phyloP scores from a whole-genome alignment of 1,139 yeast genomes.

The Debaryomyces coudertii region DNA sequence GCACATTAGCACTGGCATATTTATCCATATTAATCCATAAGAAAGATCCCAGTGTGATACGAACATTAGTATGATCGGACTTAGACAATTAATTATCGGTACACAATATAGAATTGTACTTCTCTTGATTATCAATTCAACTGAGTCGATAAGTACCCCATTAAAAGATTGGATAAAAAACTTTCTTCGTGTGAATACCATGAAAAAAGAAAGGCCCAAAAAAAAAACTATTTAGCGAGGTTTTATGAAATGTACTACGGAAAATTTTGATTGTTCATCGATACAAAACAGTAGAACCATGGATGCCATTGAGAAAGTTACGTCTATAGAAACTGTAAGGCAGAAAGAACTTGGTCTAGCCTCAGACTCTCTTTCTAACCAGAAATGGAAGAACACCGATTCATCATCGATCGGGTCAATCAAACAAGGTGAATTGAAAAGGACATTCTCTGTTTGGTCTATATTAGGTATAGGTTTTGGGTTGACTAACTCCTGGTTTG shows the following conservation, averaged over 20 bases:
- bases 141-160: neutral
- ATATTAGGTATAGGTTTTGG: constrained; percentile 71
- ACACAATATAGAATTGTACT: no score
- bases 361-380: neutral
- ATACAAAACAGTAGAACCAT: constrained; percentile 1
- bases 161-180: neutral
- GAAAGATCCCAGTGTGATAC: no score
- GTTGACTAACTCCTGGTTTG: constrained; percentile 71
- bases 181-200: neutral
- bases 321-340: neutral
- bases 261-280: neutral
- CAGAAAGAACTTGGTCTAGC: constrained; percentile 2
- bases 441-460: constrained; percentile 56
- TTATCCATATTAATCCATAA: no score
- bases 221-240: constrained; percentile 1
- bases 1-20: no score
- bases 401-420: constrained; percentile 8
- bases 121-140: neutral
- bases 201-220: neutral
- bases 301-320: constrained; percentile 2
- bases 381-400: constrained; percentile 5
- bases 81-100: no score
- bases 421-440: constrained; percentile 39
- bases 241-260: no score
- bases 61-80: no score